Evolutionary conservation across 2,329 filamentous ascomycete genomes (phyloP).

Genomic region (Exutisphaerella laricina): DNA sequence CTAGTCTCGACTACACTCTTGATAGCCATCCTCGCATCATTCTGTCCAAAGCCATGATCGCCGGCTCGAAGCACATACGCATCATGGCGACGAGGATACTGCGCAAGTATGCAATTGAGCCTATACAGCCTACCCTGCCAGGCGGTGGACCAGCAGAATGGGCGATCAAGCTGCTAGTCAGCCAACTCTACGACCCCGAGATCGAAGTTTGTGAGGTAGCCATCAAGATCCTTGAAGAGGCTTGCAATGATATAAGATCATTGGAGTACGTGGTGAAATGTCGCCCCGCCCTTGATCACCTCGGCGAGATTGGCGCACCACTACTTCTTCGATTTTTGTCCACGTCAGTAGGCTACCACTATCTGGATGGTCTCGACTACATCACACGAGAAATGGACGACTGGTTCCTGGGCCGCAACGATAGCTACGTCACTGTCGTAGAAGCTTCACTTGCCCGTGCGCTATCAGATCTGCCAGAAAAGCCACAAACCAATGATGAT

Average conservation of each 20-base stretch:
- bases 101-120: conserved; percentile 72
- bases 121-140: conserved; percentile 39
- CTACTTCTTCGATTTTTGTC: conserved; percentile 87
- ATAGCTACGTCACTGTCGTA: conserved; percentile 89
- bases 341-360: conserved; percentile 95
- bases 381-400: conserved; percentile 99
- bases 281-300: conserved; percentile 84
- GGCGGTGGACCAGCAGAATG: conserved; percentile 73
- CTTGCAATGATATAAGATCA: conserved; percentile 85
- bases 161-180: conserved; percentile 96
- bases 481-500: conserved; percentile 42
- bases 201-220: conserved; percentile 94
- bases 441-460: conserved; percentile 91
- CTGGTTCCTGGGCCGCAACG: conserved; percentile 96
- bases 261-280: conserved; percentile 97
- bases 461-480: conserved; percentile 59
- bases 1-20: conserved; percentile 86
- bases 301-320: conserved; percentile 94
- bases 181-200: conserved; percentile 94
- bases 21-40: conserved; percentile 83
- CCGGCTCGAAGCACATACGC: conserved; percentile 82
- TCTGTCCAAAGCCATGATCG: conserved; percentile 87
- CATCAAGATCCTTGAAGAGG: conserved; percentile 94
- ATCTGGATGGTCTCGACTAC: conserved; percentile 92
- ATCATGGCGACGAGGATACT: conserved; percentile 84